Conservation (phyloP, 164 flowering plant species). For the Nelumbo lutea region DNA sequence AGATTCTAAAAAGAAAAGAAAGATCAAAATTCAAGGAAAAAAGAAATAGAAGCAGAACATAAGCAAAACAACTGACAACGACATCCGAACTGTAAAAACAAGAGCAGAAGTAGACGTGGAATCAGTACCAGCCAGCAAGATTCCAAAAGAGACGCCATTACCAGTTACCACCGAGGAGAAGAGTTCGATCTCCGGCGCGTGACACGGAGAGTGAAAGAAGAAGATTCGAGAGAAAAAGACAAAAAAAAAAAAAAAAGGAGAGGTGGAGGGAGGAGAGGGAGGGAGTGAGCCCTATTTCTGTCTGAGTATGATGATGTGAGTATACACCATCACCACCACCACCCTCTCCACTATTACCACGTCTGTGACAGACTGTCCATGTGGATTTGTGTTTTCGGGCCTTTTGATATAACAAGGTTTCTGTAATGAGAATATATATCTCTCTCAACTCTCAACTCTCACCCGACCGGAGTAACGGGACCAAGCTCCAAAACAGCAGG, state of each 20-base stretch:
- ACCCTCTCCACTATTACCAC: not conserved
- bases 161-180: conserved; percentile 13
- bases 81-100: not conserved
- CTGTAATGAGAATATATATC: no score
- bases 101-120: not conserved
- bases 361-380: conserved; percentile 20
- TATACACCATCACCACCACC: not conserved
- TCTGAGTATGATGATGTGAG: not conserved
- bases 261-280: not conserved
- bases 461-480: no score
- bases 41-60: not conserved
- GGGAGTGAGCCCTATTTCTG: not conserved
- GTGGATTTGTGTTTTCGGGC: not conserved
- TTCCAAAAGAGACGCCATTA: conserved; percentile 37
- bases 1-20: not conserved
- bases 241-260: not conserved
- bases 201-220: not conserved
- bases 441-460: no score
- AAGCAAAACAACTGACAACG: not conserved
- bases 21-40: not conserved
- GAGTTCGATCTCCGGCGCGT: conserved; percentile 7
- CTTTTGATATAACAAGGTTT: no score
- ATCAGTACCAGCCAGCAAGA: conserved; percentile 38
- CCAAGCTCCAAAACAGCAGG: no score
- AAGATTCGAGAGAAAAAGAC: not conserved